Evolutionary conservation across 176 grass and related monocot genomes (phyloP).

Genomic region (Musa acuminata): DNA sequence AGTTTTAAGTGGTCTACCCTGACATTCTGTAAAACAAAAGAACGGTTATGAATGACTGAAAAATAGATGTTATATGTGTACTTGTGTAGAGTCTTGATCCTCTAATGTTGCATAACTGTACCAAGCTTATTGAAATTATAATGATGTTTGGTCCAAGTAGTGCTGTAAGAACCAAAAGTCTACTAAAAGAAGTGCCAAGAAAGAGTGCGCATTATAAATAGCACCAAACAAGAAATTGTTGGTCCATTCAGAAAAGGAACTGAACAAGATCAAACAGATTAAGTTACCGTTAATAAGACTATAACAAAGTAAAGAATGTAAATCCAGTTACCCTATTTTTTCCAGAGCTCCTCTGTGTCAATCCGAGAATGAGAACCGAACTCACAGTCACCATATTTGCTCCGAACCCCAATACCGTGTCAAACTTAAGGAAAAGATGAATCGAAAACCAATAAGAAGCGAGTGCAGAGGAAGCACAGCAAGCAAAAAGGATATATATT

Average conservation of each 20-base stretch:
- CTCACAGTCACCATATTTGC: conserved; percentile 37
- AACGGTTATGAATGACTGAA: neutral
- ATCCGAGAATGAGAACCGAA: conserved; percentile 29
- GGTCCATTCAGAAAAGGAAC: neutral
- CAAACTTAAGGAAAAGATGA: conserved; percentile 4
- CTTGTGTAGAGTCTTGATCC: neutral
- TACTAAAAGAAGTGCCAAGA: too few relatives aligned
- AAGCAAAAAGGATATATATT: conserved; percentile 73
- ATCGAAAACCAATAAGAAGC: neutral
- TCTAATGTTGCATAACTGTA: neutral
- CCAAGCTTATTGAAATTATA: neutral
- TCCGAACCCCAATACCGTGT: conserved; percentile 56
- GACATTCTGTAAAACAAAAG: conserved; percentile 21
- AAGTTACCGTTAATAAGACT: neutral
- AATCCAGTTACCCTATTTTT: conserved; percentile 27
- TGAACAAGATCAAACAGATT: neutral
- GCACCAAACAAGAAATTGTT: too few relatives aligned
- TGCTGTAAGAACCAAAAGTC: neutral
- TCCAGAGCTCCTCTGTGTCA: conserved; percentile 18
- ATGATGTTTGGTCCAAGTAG: neutral
- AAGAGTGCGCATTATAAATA: too few relatives aligned
- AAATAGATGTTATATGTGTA: neutral
- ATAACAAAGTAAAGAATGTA: neutral
- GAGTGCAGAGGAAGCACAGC: neutral
- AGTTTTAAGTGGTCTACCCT: conserved; percentile 31